Percentiles rank a stretch among this genome's conserved stretches.
phyloP scores from a whole-genome alignment of 352 stramenopile genomes.

The Globisporangium echinulatum region DNA sequence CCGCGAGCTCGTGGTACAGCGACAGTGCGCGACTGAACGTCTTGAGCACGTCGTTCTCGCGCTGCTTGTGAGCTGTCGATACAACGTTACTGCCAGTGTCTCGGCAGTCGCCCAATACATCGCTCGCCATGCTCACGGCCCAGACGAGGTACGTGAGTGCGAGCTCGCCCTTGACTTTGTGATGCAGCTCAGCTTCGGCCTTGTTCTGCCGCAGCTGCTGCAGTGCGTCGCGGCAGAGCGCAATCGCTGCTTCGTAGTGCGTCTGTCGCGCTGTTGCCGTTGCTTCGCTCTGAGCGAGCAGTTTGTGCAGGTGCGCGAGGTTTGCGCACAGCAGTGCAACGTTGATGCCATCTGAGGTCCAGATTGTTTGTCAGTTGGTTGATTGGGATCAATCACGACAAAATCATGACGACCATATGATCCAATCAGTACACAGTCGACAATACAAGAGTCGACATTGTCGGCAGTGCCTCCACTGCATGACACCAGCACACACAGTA shows the following conservation, averaged over 20 bases:
- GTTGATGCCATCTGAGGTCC: slow-evolving; percentile 55
- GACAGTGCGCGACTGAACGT: slow-evolving; percentile 71
- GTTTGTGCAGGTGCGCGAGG: slow-evolving; percentile 80
- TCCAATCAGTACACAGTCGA: slow-evolving; percentile 1
- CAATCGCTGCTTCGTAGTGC: slow-evolving; percentile 55
- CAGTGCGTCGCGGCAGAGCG: slow-evolving; percentile 58
- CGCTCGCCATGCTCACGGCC: slow-evolving; percentile 54
- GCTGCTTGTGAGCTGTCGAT: slow-evolving; percentile 16
- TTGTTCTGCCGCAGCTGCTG: slow-evolving; percentile 67
- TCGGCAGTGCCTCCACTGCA: too few relatives aligned
- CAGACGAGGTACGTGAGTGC: slow-evolving; percentile 79
- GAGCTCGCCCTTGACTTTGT: slow-evolving; percentile 76
- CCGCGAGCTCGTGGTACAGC: slow-evolving; percentile 64
- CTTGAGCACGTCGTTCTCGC: slow-evolving; percentile 41
- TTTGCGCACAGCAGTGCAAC: slow-evolving; percentile 77
- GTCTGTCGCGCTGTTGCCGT: slow-evolving; percentile 21
- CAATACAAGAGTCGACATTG: not conserved
- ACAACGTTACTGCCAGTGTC: not conserved
- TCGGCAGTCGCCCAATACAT: not conserved
- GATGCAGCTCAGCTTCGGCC: slow-evolving; percentile 44
- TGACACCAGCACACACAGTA: not conserved
- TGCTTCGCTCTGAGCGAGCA: slow-evolving; percentile 59
- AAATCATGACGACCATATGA: too few relatives aligned
- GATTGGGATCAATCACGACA: too few relatives aligned
- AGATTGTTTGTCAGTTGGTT: too few relatives aligned